Evolutionary conservation across 306 rosid species (phyloP).

Genomic region (Dryas alaskensis): DNA sequence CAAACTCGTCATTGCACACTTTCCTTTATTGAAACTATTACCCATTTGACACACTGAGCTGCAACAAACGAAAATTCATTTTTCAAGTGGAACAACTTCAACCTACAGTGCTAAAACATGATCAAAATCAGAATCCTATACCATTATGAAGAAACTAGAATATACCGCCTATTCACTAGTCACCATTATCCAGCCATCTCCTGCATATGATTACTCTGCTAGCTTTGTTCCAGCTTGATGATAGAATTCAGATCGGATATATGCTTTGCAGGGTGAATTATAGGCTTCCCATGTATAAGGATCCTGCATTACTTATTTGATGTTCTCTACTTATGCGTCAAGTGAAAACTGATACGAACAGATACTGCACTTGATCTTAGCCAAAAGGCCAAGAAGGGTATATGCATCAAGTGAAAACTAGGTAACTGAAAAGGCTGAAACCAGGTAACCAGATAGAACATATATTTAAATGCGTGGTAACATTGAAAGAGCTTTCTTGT

Average conservation of each 20-base stretch:
- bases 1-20: no score
- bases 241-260: neutral
- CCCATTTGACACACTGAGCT: neutral
- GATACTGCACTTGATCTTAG: no score
- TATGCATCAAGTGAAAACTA: neutral
- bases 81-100: neutral
- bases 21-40: no score
- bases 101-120: neutral
- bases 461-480: neutral
- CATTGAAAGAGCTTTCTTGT: constrained; percentile 3
- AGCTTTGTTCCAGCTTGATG: neutral
- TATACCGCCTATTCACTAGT: neutral
- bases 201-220: neutral
- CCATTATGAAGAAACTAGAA: neutral
- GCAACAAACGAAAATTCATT: neutral
- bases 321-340: neutral
- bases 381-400: no score
- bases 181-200: neutral
- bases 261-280: neutral
- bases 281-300: neutral
- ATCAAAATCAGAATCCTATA: neutral
- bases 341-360: neutral
- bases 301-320: constrained; percentile 3
- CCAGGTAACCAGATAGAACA: neutral
- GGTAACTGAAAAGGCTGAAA: neutral